phyloP scores from a whole-genome alignment of 2,329 filamentous ascomycete species.

The Beauveria bassiana region DNA sequence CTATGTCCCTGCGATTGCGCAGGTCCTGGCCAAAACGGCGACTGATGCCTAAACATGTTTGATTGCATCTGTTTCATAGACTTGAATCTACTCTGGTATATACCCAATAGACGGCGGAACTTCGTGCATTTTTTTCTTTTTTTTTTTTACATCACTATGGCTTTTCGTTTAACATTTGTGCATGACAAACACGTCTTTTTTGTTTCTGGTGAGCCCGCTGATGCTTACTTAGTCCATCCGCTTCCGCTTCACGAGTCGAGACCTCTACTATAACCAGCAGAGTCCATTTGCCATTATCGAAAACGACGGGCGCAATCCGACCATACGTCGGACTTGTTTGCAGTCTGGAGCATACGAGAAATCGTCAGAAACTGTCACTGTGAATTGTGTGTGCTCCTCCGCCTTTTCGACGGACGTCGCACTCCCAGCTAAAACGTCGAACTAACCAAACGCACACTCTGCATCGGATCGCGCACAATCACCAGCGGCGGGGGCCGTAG shows the following conservation, averaged over 20 bases:
- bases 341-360: background rate
- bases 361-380: no score
- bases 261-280: background rate
- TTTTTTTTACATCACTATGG: no score
- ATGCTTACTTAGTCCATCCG: background rate
- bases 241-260: background rate
- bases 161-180: background rate
- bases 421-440: background rate
- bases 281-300: background rate
- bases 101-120: constrained; percentile 2
- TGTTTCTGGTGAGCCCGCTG: background rate
- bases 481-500: no score
- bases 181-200: background rate
- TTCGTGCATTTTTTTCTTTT: no score
- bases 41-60: background rate
- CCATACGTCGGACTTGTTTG: background rate
- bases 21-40: constrained; percentile 39
- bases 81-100: background rate
- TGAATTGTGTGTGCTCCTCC: no score
- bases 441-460: background rate
- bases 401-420: no score
- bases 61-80: background rate
- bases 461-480: no score
- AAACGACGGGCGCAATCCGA: background rate
- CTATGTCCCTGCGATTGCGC: constrained; percentile 49